Percentiles rank a stretch among this genome's conserved stretches.
Conservation (phyloP, 2,329 filamentous ascomycete genomes). For the Cercospora brassicicola region DNA sequence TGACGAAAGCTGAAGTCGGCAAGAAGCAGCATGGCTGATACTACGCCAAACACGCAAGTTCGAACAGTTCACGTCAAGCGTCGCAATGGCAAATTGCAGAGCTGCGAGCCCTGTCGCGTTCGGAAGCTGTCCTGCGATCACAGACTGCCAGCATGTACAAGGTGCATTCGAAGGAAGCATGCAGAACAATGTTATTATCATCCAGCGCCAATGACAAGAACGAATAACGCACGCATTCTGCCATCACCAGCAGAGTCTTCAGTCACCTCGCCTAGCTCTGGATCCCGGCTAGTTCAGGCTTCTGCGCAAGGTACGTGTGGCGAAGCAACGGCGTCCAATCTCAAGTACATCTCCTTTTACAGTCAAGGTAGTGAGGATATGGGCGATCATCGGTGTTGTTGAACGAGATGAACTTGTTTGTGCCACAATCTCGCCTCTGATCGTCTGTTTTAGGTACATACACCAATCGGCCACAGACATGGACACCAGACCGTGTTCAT, state of each 20-base stretch:
- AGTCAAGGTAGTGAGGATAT: not conserved
- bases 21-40: not conserved
- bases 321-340: not conserved
- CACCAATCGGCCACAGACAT: not conserved
- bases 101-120: slow-evolving; percentile 30
- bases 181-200: slow-evolving; percentile 28
- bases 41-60: not conserved
- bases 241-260: slow-evolving; percentile 9
- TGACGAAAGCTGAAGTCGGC: not conserved
- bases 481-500: not conserved
- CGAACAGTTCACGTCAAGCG: slow-evolving; percentile 25
- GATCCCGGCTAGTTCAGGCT: not conserved
- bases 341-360: not conserved
- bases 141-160: slow-evolving; percentile 24
- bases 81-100: slow-evolving; percentile 31
- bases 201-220: slow-evolving; percentile 29
- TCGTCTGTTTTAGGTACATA: not conserved
- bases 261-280: not conserved
- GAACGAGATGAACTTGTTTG: not conserved
- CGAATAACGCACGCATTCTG: not conserved
- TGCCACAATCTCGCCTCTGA: not conserved
- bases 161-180: slow-evolving; percentile 25
- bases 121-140: slow-evolving; percentile 33
- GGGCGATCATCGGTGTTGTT: not conserved
- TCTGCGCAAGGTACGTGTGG: not conserved